Evolutionary conservation across 108 stramenopile species (phyloP).

Genomic region (Aurantiochytrium sp.): DNA sequence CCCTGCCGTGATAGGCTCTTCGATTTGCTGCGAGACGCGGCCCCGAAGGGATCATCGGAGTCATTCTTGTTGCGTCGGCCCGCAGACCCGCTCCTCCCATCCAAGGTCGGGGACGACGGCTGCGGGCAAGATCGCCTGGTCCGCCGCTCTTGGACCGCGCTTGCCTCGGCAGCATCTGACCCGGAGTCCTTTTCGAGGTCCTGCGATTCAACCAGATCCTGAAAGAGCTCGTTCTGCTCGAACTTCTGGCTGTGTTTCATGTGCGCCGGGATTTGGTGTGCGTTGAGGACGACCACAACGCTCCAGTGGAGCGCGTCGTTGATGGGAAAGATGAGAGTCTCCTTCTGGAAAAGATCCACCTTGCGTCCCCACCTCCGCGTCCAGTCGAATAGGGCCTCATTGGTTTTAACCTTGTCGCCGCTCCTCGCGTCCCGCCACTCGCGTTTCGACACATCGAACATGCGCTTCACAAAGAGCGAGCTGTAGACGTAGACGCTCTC

Average conservation of each 20-base stretch:
- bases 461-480: constrained; percentile 23
- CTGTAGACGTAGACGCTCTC: background rate
- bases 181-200: no score
- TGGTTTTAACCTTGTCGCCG: background rate
- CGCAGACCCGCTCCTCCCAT: no score
- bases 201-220: background rate
- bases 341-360: background rate
- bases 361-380: background rate
- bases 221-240: background rate
- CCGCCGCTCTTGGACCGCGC: no score
- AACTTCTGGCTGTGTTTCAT: background rate
- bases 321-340: constrained; percentile 1
- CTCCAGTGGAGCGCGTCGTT: constrained; percentile 24
- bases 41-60: no score
- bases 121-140: no score
- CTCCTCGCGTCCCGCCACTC: background rate
- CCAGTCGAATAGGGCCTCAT: background rate
- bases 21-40: no score
- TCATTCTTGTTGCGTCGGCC: no score
- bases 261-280: background rate
- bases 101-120: no score
- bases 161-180: no score
- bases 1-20: no score
- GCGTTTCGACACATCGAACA: background rate
- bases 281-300: background rate